Evolutionary conservation across 495 filamentous ascomycete species (phyloP), one percentile per base, ranked within the genome.

Genomic region (Aspergillus biplanus): DNA sequence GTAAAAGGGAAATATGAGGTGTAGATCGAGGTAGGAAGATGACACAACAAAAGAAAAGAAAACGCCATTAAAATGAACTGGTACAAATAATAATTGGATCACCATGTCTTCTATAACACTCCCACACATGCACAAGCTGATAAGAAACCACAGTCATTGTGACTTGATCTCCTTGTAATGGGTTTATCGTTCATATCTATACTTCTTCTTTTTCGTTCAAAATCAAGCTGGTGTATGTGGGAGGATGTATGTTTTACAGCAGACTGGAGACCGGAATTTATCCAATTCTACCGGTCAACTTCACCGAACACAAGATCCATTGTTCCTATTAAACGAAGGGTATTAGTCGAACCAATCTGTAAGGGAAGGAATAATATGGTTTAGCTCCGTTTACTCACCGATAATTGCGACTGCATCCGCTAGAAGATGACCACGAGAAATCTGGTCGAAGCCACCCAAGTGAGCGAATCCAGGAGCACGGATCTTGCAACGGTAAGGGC

Each of bases 371-470:
- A 44, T 12, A 13, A 15, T 33, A 33, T 32, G 12, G 7, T 54
- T 54, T 5, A 33, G n/a, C 4, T 21, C 16, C 12, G n/a, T 15
- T 1, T 0, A 66, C 74, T 70, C 70, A 74, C 92, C 93, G 69
- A 97, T 97, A 66, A 97, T 93, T 16, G 93, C 93, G 62, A 99
- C 95, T 13, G 96, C 95, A 82, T 99, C 95, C 48, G 95, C 96
- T 67, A 99, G 79, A 69, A 99, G 74, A 85, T 99, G 95, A 12
- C 96, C 95, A 73, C 89, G 88, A 49, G 87, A 86, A 37, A 99
- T 82, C 71, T 97, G 93, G 74, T 99, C 95, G 72, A 99, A 97
- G 61, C 92, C 92, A 65, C 86, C 86, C 73, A 99, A 79, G 85
- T 99, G 95, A 52, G 95, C 96, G 70, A 99, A 99, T 58, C 95